Evolutionary conservation across 2,329 filamentous ascomycete genomes (phyloP).

Genomic region (Elsinoe necatrix): DNA sequence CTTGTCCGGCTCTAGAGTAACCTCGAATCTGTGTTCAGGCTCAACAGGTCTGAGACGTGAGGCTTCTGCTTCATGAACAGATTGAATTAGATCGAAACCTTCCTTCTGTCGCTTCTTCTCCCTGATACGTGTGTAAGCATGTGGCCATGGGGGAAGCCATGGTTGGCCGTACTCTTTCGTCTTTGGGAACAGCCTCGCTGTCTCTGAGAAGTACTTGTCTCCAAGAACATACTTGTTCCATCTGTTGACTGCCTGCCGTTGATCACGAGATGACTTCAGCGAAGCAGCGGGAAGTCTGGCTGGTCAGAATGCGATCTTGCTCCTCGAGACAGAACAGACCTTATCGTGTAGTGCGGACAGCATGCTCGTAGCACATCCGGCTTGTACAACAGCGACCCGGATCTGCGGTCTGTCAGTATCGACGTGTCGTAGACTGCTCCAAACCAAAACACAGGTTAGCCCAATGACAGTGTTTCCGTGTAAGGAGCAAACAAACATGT

Average conservation of each 20-base stretch:
- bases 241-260: conserved; percentile 65
- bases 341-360: conserved; percentile 84
- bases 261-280: conserved; percentile 61
- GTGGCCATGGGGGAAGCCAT: neutral
- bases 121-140: conserved; percentile 26
- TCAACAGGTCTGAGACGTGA: conserved; percentile 41
- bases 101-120: conserved; percentile 55
- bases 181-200: conserved; percentile 55
- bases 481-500: conserved; percentile 22
- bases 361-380: conserved; percentile 73
- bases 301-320: neutral
- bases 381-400: conserved; percentile 60
- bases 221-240: conserved; percentile 67
- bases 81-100: conserved; percentile 57
- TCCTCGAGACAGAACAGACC: conserved; percentile 27
- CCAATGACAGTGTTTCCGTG: neutral
- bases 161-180: conserved; percentile 50
- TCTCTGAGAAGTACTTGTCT: conserved; percentile 56
- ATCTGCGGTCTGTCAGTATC: conserved; percentile 27
- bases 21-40: conserved; percentile 58
- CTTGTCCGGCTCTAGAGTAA: conserved; percentile 60
- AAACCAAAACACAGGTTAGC: neutral
- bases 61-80: conserved; percentile 62
- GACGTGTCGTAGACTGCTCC: neutral
- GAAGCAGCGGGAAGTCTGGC: conserved; percentile 54